Percentiles rank a stretch among this genome's conserved stretches.
phyloP scores from a whole-genome alignment of 768 basidiomycete species.

The Brasilioporus rufonigricans region DNA sequence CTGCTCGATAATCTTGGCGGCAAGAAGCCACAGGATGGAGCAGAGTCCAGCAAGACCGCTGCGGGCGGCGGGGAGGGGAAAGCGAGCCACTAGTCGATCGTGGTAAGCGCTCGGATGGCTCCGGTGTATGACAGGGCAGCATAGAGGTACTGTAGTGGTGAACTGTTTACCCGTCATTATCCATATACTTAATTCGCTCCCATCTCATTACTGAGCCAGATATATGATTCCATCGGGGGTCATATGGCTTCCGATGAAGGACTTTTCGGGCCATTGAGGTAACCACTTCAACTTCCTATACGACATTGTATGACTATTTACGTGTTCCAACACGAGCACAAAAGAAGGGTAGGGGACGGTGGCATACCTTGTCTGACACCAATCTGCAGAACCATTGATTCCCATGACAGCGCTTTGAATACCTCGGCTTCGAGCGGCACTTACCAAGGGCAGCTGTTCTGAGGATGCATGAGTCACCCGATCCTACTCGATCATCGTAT shows the following conservation, averaged over 20 bases:
- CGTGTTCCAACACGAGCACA: neutral
- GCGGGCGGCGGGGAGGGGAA: conserved; percentile 12
- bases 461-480: no score
- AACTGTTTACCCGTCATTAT: neutral
- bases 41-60: neutral
- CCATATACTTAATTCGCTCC: conserved; percentile 1
- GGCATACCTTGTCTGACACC: no score
- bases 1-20: conserved; percentile 21
- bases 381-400: no score
- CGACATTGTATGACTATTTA: neutral
- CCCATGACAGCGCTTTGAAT: neutral
- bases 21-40: conserved; percentile 18
- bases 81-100: conserved; percentile 1
- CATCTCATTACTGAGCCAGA: neutral
- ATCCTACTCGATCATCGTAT: neutral
- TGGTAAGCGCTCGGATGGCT: neutral
- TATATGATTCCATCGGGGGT: neutral
- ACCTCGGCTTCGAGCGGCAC: neutral
- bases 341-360: no score
- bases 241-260: neutral
- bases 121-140: no score
- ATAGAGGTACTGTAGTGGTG: conserved; percentile 11
- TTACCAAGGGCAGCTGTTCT: neutral
- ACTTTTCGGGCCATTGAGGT: neutral
- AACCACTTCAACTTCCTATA: neutral